phyloP scores from a whole-genome alignment of 1,139 yeast genomes.

The Saccharomyces pastorianus region DNA sequence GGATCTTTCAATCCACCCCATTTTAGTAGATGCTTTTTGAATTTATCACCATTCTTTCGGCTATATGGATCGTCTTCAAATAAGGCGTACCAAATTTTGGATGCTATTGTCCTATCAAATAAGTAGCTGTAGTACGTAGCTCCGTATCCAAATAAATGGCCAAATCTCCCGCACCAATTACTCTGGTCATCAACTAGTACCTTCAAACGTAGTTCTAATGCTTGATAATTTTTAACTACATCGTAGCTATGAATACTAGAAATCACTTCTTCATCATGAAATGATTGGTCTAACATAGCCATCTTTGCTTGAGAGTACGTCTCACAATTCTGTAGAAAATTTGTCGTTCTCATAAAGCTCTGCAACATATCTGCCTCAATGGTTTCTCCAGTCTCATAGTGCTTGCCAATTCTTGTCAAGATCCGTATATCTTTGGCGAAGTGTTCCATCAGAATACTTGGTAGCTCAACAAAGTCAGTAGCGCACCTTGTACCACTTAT shows the following conservation, averaged over 20 bases:
- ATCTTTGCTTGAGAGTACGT: slow-evolving; percentile 80
- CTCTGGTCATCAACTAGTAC: slow-evolving; percentile 58
- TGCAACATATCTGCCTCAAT: slow-evolving; percentile 45
- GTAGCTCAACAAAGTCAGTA: slow-evolving; percentile 93
- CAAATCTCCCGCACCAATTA: slow-evolving; percentile 91
- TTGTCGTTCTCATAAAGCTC: slow-evolving; percentile 45
- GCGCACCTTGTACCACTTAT: slow-evolving; percentile 95
- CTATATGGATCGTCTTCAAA: slow-evolving; percentile 65
- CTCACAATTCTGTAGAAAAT: slow-evolving; percentile 62
- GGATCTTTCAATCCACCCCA: slow-evolving; percentile 97
- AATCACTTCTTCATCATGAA: slow-evolving; percentile 43
- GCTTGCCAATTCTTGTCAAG: slow-evolving; percentile 62
- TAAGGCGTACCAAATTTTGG: slow-evolving; percentile 69
- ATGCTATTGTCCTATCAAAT: slow-evolving; percentile 88
- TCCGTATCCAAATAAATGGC: slow-evolving; percentile 89
- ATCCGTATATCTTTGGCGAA: slow-evolving; percentile 81
- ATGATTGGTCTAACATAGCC: slow-evolving; percentile 78
- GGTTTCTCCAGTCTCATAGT: slow-evolving; percentile 58
- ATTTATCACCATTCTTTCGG: slow-evolving; percentile 64
- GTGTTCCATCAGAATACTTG: slow-evolving; percentile 90
- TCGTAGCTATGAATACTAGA: slow-evolving; percentile 32
- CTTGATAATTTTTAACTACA: slow-evolving; percentile 54
- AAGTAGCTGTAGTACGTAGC: slow-evolving; percentile 89
- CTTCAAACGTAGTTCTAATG: slow-evolving; percentile 47
- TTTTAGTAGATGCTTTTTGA: slow-evolving; percentile 58